Evolutionary conservation across 768 basidiomycete genomes (phyloP), one percentile per base, ranked within the genome.

Genomic region (Paxillus involutus): DNA sequence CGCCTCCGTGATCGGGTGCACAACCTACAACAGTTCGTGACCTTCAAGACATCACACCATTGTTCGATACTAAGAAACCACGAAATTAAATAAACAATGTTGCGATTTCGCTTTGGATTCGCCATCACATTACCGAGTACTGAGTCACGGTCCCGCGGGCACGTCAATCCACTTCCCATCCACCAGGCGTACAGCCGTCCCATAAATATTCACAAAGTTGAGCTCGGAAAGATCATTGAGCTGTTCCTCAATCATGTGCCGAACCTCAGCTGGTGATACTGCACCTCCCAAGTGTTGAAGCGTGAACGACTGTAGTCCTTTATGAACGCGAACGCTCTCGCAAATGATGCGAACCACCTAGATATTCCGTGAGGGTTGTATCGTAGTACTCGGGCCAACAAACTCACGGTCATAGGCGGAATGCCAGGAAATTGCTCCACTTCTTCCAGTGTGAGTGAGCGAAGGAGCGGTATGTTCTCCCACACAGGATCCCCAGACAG

Each of bases 1-100:
- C 17, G 71, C 73, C 65, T 88, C 85, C 0, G 85, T 87, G 32
- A 88, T 75, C 1, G 83, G 75, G 55, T 89, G 86, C 66, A 88
- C 86, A 16, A 88, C 85, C 76, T 85, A 60, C 8, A 57, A 16
- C 1, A 36, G n/a, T n/a, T n/a, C n/a, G n/a, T n/a, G n/a, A n/a
- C n/a, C n/a, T n/a, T n/a, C n/a, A n/a, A n/a, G n/a, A n/a, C n/a
- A n/a, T n/a, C n/a, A n/a, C n/a, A n/a, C n/a, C n/a, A n/a, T n/a
- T n/a, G n/a, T n/a, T n/a, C n/a, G n/a, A n/a, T n/a, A n/a, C n/a
- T n/a, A n/a, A n/a, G n/a, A n/a, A n/a, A n/a, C n/a, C n/a, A n/a
- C n/a, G n/a, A n/a, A n/a, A n/a, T n/a, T n/a, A n/a, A n/a, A n/a
- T n/a, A n/a, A n/a, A n/a, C n/a, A n/a, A n/a, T n/a, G n/a, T n/a